Conservation (phyloP, 1,284 basidiomycete species). For the Melampsora abietis-canadensis region DNA sequence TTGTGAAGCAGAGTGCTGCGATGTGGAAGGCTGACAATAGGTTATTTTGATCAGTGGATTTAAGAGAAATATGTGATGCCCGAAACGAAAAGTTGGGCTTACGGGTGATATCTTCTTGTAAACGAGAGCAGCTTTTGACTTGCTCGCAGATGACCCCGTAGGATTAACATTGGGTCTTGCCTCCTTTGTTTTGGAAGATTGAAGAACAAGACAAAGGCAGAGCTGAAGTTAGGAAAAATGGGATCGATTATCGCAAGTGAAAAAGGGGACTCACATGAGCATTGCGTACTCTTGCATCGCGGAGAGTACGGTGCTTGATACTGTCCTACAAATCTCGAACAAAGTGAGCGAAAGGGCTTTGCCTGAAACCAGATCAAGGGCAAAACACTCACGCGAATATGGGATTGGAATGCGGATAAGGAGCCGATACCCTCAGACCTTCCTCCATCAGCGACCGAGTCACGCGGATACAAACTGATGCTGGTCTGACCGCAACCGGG, state of each 20-base stretch:
- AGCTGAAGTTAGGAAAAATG: too few relatives aligned
- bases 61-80: too few relatives aligned
- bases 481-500: background rate
- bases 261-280: background rate
- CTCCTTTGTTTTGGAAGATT: too few relatives aligned
- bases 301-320: background rate
- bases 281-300: background rate
- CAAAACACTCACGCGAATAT: slow-evolving; percentile 4
- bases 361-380: background rate
- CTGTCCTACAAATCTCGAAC: background rate
- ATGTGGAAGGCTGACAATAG: too few relatives aligned
- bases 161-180: too few relatives aligned
- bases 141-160: too few relatives aligned
- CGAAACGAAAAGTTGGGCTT: too few relatives aligned
- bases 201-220: too few relatives aligned
- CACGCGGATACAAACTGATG: slow-evolving; percentile 1
- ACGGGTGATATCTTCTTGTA: too few relatives aligned
- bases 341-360: background rate
- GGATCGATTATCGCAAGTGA: background rate
- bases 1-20: too few relatives aligned
- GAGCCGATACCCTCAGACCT: slow-evolving; percentile 7
- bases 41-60: too few relatives aligned
- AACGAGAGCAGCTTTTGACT: too few relatives aligned
- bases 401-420: slow-evolving; percentile 4
- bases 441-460: background rate